Base-by-base conservation (phyloP, 768 basidiomycete genomes). In the Mycena filopes region DNA sequence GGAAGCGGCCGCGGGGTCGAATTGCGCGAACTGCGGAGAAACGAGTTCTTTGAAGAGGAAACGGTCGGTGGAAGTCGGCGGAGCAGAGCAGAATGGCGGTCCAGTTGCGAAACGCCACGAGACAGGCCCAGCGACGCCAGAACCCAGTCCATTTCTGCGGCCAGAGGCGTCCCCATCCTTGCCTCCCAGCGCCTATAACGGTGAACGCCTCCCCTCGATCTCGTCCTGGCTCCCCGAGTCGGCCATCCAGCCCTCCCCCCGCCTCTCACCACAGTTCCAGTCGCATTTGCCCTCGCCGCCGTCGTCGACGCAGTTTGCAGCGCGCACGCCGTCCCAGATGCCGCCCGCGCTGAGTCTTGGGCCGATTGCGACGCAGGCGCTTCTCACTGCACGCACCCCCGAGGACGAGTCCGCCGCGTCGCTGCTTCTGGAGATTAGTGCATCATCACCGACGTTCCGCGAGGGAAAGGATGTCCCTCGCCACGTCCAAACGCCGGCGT, bases 401-500 rank as follows among this genome's bases (percentile, higher is more conserved):
- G 91, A 92, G 57, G 91, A 93, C 72, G 88, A 92, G 77, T 83
- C 81, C 0, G 90, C 90, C 0, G 90, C 90, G 18, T 86, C 90
- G 4, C 77, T 92, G 63, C 74, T 91, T 16, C 75, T 92, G 41
- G 87, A 90, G 65, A 91, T 92, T 65, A 83, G 86, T 68, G 79
- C 82, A 1, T 83, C 84, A 33, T 79, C 80, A 40, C 79, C 82
- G 36, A 60, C 66, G 12, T 59, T 63, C 40, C 49, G 29, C 20
- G 58, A 61, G 59, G 20, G 28, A 12, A 53, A 56, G 26, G 51
- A 55, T 48, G 49, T 53, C 1, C 64, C 49, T 25, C 65, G 63
- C 18, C 65, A 77, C 36, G 75, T 72, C 7, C 75, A 78, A 67
- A 80, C 79, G 8, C 78, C 78, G 1, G 70, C 74, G 11, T 76